Evolutionary conservation across 129 eudicot species (phyloP).

Genomic region (Sambucus nigra): DNA sequence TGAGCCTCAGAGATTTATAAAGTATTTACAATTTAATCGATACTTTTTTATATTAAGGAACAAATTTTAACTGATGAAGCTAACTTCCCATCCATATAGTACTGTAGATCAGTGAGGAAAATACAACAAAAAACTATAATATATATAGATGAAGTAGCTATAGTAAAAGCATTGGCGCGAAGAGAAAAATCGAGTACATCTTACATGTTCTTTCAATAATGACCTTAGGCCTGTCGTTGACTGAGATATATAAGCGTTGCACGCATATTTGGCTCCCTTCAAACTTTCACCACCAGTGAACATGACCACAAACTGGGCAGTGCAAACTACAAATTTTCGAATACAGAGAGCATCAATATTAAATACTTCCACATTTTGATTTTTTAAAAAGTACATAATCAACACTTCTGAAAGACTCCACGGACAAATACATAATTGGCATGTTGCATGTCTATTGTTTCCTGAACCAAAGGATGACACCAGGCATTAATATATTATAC

Average conservation of each 20-base stretch:
- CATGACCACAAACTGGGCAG: conserved; percentile 69
- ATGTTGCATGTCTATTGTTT: too few relatives aligned
- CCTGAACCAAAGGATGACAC: too few relatives aligned
- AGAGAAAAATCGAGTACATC: conserved; percentile 8
- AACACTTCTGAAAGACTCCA: background rate
- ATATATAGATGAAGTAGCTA: too few relatives aligned
- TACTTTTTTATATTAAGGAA: too few relatives aligned
- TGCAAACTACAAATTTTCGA: conserved; percentile 50
- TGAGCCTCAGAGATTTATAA: too few relatives aligned
- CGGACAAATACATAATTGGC: background rate
- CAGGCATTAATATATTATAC: too few relatives aligned
- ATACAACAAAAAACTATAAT: background rate
- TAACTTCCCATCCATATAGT: background rate
- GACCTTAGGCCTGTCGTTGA: conserved; percentile 88
- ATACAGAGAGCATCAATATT: conserved; percentile 1
- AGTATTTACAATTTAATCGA: too few relatives aligned
- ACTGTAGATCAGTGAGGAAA: background rate
- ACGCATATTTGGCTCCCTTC: conserved; percentile 26
- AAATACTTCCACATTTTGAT: background rate
- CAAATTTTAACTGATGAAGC: too few relatives aligned
- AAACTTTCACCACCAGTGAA: conserved; percentile 43
- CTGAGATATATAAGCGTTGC: conserved; percentile 83
- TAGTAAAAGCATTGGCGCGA: background rate
- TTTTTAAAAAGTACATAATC: background rate
- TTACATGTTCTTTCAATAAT: conserved; percentile 78